Conservation (phyloP, 176 grass and related monocot genomes). For the bread wheat (Triticum aestivum) region IWGSC_CS_RefSeq_v2.1 NC_057812.1:615034306-615034805, state of each 20-base stretch:
- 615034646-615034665: conserved; percentile 59
- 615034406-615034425: conserved; percentile 86
- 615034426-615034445: conserved; percentile 68
- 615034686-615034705: conserved; percentile 80
- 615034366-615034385: conserved; percentile 43
- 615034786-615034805: conserved; percentile 97
- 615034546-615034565: background rate
- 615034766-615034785: conserved; percentile 81
- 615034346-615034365: conserved; percentile 76
- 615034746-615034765: conserved; percentile 97
- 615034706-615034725: conserved; percentile 64
- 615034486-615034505: conserved; percentile 68
- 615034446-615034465: conserved; percentile 75
- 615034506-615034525: conserved; percentile 85
- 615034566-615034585: background rate
- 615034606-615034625: background rate
- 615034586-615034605: background rate
- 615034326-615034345: conserved; percentile 48
- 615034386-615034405: conserved; percentile 80
- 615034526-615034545: background rate
- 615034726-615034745: conserved; percentile 81
- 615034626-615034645: conserved; percentile 35
- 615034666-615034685: conserved; percentile 84
- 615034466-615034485: conserved; percentile 94
- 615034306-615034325: conserved; percentile 52